Conservation (phyloP, 148 eudicot genomes). For the Polygonum aviculare region DNA sequence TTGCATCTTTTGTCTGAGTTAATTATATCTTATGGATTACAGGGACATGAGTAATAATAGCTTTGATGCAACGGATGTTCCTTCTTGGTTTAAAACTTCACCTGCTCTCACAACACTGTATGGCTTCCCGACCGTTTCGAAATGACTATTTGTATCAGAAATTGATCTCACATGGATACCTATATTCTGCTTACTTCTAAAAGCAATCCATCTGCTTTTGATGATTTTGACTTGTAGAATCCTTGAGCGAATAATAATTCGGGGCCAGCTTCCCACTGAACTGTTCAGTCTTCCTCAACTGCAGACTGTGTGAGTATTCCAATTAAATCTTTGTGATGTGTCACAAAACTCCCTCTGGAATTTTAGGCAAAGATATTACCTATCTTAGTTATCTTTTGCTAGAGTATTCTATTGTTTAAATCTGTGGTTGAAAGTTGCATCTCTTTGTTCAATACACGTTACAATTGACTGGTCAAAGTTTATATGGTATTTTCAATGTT, state of each 20-base stretch:
- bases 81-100: conserved; percentile 46
- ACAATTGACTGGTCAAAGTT: too few species aligned
- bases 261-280: conserved; percentile 35
- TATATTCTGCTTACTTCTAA: not conserved
- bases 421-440: too few species aligned
- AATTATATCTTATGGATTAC: conserved; percentile 14
- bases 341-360: too few species aligned
- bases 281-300: conserved; percentile 50
- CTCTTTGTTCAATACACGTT: too few species aligned
- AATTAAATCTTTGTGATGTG: not conserved
- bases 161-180: not conserved
- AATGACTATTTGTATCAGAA: not conserved
- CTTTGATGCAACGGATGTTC: conserved; percentile 41
- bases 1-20: not conserved
- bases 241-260: conserved; percentile 38
- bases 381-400: too few species aligned
- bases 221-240: conserved; percentile 22
- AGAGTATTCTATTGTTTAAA: too few species aligned
- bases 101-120: conserved; percentile 54
- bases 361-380: too few species aligned
- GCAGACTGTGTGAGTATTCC: conserved; percentile 48
- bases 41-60: conserved; percentile 78
- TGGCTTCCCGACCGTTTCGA: not conserved
- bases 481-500: not conserved
- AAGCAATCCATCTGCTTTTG: not conserved